phyloP scores from a whole-genome alignment of 495 filamentous ascomycete species.

The Penicillium canariense region DNA sequence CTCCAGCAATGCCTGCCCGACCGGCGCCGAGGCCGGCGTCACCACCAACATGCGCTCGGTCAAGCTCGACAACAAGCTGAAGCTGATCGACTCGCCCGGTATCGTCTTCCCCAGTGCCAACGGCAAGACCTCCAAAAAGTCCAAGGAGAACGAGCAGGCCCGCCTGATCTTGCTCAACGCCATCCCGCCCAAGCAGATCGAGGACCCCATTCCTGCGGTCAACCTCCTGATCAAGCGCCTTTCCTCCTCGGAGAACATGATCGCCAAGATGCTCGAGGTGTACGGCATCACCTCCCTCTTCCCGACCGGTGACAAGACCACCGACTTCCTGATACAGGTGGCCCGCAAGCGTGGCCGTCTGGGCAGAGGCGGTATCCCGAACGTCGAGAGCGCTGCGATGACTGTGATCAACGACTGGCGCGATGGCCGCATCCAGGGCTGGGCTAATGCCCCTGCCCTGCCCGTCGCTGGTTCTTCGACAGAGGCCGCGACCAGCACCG shows the following conservation, averaged over 20 bases:
- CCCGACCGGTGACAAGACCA: constrained; percentile 68
- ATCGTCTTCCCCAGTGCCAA: constrained; percentile 79
- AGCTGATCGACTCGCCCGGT: constrained; percentile 90
- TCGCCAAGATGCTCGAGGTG: constrained; percentile 71
- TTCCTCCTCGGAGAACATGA: constrained; percentile 64
- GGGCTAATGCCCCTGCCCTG: constrained; percentile 72
- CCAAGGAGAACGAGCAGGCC: constrained; percentile 62
- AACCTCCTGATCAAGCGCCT: constrained; percentile 75
- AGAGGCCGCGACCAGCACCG: constrained; percentile 29
- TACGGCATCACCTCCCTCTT: constrained; percentile 83
- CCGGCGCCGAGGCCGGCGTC: constrained; percentile 89
- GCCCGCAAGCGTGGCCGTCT: constrained; percentile 87
- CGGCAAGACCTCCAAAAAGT: constrained; percentile 53
- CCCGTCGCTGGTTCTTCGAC: constrained; percentile 44
- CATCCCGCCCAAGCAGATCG: constrained; percentile 88
- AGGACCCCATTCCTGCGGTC: constrained; percentile 85
- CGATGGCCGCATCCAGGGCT: constrained; percentile 92
- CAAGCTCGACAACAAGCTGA: constrained; percentile 93
- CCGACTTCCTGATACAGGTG: constrained; percentile 92
- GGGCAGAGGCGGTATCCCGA: constrained; percentile 87
- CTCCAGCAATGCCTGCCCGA: constrained; percentile 70
- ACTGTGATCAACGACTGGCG: constrained; percentile 94
- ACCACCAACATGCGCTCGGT: constrained; percentile 85
- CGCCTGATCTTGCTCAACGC: constrained; percentile 86
- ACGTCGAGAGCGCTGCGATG: constrained; percentile 82